Conservation (phyloP, 2,329 filamentous ascomycete species). For the Arachnopeziza araneosa region DNA sequence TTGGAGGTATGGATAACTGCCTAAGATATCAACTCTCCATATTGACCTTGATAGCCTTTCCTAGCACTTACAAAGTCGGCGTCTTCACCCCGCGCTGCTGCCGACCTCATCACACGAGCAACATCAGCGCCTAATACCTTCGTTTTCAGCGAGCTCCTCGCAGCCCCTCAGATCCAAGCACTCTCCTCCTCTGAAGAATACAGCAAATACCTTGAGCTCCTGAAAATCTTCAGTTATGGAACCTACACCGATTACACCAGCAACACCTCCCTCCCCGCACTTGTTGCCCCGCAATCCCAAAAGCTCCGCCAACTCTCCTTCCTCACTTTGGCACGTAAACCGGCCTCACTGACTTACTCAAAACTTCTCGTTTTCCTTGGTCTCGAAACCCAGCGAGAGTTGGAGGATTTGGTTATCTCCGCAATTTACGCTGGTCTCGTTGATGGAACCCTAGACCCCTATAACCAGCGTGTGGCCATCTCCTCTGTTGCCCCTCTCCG, state of each 20-base stretch:
- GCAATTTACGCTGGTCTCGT: conserved; percentile 84
- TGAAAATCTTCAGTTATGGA: conserved; percentile 89
- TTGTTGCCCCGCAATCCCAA: conserved; percentile 66
- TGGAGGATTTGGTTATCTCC: conserved; percentile 82
- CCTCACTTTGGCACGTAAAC: conserved; percentile 68
- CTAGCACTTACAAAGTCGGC: conserved; percentile 82
- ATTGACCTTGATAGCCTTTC: conserved; percentile 60
- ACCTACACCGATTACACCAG: conserved; percentile 70
- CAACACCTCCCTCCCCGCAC: conserved; percentile 56
- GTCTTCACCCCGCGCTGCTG: conserved; percentile 74
- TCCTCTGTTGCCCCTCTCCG: conserved; percentile 79
- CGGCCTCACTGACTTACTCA: conserved; percentile 65
- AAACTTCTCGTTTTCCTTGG: conserved; percentile 61
- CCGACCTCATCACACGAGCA: conserved; percentile 80
- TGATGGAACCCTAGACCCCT: conserved; percentile 76
- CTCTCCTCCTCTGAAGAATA: conserved; percentile 60
- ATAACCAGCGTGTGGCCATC: conserved; percentile 67
- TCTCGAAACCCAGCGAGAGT: conserved; percentile 59
- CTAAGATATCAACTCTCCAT: conserved; percentile 1
- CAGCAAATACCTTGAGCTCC: conserved; percentile 58
- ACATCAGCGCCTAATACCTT: conserved; percentile 87
- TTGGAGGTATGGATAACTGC: conserved; percentile 46
- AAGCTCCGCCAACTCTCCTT: conserved; percentile 92
- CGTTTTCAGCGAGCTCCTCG: conserved; percentile 89
- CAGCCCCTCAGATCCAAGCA: conserved; percentile 70